A percentile compares a stretch with the other conserved stretches of the same genome.
Conservation (phyloP, 1,284 basidiomycete species). For the Phaffia rhodozyma region DNA sequence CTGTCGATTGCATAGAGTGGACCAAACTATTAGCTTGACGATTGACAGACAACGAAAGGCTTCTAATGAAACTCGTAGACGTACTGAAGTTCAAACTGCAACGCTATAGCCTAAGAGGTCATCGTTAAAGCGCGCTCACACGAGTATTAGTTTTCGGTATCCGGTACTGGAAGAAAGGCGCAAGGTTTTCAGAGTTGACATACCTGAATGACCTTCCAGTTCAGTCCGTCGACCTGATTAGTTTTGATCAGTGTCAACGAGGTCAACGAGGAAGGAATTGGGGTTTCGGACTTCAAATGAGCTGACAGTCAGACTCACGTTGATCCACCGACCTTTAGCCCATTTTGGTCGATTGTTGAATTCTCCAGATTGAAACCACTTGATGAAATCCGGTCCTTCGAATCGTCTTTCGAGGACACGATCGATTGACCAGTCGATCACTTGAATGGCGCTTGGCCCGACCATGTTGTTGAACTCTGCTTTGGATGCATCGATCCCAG, state of each 20-base stretch:
- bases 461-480: conserved; percentile 6
- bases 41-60: background rate
- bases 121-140: too few relatives aligned
- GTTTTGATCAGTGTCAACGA: background rate
- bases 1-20: background rate
- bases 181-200: too few relatives aligned
- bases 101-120: background rate
- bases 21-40: background rate
- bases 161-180: too few relatives aligned
- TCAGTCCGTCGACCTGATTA: conserved; percentile 5
- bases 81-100: conserved; percentile 10
- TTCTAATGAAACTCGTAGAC: background rate
- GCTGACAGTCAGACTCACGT: too few relatives aligned
- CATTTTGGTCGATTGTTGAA: background rate
- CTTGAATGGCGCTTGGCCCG: background rate
- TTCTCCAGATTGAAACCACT: conserved; percentile 4
- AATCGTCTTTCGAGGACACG: conserved; percentile 1
- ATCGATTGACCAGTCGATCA: conserved; percentile 12
- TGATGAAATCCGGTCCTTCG: background rate
- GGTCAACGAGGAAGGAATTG: background rate
- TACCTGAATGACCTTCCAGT: conserved; percentile 11
- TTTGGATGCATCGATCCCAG: background rate
- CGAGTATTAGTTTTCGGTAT: too few relatives aligned
- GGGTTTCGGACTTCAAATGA: too few relatives aligned
- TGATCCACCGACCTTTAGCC: too few relatives aligned